Evolutionary conservation across 2,329 filamentous ascomycete species (phyloP).

Genomic region (Pseudogymnoascus sp.): DNA sequence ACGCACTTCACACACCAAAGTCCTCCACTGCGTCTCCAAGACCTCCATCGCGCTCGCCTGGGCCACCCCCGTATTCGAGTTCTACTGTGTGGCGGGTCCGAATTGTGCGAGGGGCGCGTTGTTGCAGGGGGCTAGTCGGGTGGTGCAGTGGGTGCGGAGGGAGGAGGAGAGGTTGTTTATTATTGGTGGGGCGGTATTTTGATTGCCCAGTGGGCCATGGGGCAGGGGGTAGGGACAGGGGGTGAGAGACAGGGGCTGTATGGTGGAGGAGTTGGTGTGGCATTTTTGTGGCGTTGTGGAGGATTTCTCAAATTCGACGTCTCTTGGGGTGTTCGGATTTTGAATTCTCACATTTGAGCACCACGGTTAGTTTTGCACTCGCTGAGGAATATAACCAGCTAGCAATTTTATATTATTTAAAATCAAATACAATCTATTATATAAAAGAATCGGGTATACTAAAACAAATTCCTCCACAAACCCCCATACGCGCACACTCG

Average conservation of each 20-base stretch:
- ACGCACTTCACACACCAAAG: conserved; percentile 75
- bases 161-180: conserved; percentile 96
- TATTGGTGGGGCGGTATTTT: conserved; percentile 86
- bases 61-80: conserved; percentile 84
- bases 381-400: neutral
- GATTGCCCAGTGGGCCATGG: neutral
- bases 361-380: neutral
- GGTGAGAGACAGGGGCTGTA: neutral
- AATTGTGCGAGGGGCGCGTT: conserved; percentile 57
- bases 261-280: neutral
- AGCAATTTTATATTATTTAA: neutral
- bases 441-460: neutral
- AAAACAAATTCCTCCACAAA: neutral
- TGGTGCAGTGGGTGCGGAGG: conserved; percentile 82
- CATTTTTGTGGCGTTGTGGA: neutral
- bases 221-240: neutral
- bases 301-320: neutral
- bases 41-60: conserved; percentile 78
- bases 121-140: conserved; percentile 77
- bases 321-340: neutral
- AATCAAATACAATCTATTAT: neutral
- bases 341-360: neutral
- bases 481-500: neutral
- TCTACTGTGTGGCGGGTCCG: conserved; percentile 88
- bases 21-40: conserved; percentile 70